phyloP scores from a whole-genome alignment of 352 stramenopile species.

The Phytophthora quininea region DNA sequence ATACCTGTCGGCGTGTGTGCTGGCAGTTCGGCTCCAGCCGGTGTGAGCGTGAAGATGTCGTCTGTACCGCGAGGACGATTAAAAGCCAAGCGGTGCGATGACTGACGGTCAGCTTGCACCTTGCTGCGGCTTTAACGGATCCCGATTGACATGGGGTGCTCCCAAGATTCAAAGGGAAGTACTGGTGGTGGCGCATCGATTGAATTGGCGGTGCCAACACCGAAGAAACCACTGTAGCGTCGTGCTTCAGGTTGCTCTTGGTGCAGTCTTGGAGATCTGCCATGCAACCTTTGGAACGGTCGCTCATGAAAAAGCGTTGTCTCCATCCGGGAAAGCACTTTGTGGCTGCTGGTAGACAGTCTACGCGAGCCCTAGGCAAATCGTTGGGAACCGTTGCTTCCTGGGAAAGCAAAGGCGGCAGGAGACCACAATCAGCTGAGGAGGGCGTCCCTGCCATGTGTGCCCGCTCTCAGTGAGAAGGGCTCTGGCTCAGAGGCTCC shows the following conservation, averaged over 20 bases:
- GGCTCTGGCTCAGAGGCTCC: too few species aligned
- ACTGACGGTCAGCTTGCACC: neutral
- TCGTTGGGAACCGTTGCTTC: too few species aligned
- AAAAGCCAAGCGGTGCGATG: neutral
- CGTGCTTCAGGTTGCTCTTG: too few species aligned
- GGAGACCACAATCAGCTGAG: neutral
- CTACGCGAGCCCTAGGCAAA: neutral
- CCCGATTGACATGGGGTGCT: neutral
- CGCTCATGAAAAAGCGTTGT: neutral
- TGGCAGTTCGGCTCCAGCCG: neutral
- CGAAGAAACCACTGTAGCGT: neutral
- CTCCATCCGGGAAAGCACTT: neutral
- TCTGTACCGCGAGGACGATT: neutral
- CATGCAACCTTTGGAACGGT: neutral
- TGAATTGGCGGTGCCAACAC: too few species aligned
- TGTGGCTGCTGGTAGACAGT: neutral
- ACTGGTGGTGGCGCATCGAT: neutral
- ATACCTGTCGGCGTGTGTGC: too few species aligned
- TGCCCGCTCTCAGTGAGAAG: neutral
- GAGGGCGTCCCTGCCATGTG: conserved; percentile 6
- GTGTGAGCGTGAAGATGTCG: neutral
- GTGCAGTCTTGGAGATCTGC: neutral
- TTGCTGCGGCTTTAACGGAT: neutral
- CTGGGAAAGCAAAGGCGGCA: neutral
- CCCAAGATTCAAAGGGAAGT: neutral